These are phyloP conservation scores for Bifiguratus adelaidae DNA, from an alignment of 192 early-diverging fungal genomes.

Conservation along the genomic window DNA sequence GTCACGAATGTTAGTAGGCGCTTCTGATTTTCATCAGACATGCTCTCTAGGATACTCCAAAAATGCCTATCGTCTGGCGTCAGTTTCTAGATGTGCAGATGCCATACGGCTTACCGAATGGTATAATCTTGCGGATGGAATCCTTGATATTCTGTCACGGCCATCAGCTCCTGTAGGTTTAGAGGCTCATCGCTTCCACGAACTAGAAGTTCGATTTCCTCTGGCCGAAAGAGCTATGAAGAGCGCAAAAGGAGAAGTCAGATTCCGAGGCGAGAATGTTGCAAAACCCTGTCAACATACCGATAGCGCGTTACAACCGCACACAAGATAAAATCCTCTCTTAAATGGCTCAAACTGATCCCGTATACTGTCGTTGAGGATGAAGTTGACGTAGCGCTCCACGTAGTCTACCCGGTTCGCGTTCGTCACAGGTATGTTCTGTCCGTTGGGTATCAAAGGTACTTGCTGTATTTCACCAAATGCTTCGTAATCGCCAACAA, in stretches of 20 bases:
- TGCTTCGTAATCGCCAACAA: slow-evolving; percentile 62
- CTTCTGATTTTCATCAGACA: slow-evolving; percentile 55
- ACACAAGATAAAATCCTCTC: slow-evolving; percentile 80
- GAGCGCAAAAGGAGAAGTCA: not conserved
- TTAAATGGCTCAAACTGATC: slow-evolving; percentile 76
- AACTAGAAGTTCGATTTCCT: slow-evolving; percentile 87
- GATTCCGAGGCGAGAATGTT: not conserved
- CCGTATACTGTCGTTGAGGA: slow-evolving; percentile 63
- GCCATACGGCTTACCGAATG: slow-evolving; percentile 26
- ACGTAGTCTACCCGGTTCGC: slow-evolving; percentile 71
- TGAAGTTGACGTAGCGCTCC: slow-evolving; percentile 67
- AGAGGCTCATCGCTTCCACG: slow-evolving; percentile 69
- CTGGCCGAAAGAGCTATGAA: slow-evolving; percentile 64
- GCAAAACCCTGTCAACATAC: slow-evolving; percentile 13
- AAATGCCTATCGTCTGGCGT: slow-evolving; percentile 30
- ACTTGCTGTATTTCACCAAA: slow-evolving; percentile 55
- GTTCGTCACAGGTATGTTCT: slow-evolving; percentile 48
- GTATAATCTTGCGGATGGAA: slow-evolving; percentile 42
- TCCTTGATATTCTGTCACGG: slow-evolving; percentile 47
- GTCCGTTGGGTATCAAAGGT: slow-evolving; percentile 52
- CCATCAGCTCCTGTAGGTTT: slow-evolving; percentile 38
- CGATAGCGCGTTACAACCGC: slow-evolving; percentile 76
- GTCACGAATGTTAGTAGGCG: slow-evolving; percentile 81
- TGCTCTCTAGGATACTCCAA: slow-evolving; percentile 69
- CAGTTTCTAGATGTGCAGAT: not conserved